phyloP scores from a whole-genome alignment of 305 asterid species.

The Galium porrigens region DNA sequence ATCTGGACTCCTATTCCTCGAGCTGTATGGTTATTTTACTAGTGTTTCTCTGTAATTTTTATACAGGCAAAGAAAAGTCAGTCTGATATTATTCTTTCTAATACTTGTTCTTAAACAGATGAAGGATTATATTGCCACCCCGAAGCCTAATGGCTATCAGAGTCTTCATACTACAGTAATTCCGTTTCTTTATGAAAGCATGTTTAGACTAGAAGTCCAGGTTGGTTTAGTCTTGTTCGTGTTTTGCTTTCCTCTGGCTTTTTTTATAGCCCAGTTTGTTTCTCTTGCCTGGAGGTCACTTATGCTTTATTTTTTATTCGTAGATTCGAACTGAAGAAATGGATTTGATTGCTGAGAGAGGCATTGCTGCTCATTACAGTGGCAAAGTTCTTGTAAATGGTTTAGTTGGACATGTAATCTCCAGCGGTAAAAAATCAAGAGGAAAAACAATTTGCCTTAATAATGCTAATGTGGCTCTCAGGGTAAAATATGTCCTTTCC shows the following conservation, averaged over 20 bases:
- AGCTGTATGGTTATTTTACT: slow-evolving; percentile 41
- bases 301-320: not conserved
- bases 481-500: slow-evolving; percentile 37
- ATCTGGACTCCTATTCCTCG: slow-evolving; percentile 92
- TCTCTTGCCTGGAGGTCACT: not conserved
- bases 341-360: slow-evolving; percentile 87
- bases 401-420: slow-evolving; percentile 53
- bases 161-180: slow-evolving; percentile 90
- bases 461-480: slow-evolving; percentile 79
- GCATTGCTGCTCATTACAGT: slow-evolving; percentile 87
- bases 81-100: slow-evolving; percentile 9
- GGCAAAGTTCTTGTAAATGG: slow-evolving; percentile 72
- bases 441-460: slow-evolving; percentile 65
- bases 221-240: slow-evolving; percentile 22
- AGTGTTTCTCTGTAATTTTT: slow-evolving; percentile 10
- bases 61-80: not conserved
- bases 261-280: not conserved
- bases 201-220: slow-evolving; percentile 86
- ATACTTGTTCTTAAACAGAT: slow-evolving; percentile 27
- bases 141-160: slow-evolving; percentile 89
- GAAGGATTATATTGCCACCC: slow-evolving; percentile 64
- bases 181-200: slow-evolving; percentile 88
- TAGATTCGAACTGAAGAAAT: slow-evolving; percentile 89
- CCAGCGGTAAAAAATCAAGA: slow-evolving; percentile 37
- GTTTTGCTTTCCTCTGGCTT: not conserved